Conservation (phyloP, 169 alveolate species). For the Amoebophrya sp. region DNA sequence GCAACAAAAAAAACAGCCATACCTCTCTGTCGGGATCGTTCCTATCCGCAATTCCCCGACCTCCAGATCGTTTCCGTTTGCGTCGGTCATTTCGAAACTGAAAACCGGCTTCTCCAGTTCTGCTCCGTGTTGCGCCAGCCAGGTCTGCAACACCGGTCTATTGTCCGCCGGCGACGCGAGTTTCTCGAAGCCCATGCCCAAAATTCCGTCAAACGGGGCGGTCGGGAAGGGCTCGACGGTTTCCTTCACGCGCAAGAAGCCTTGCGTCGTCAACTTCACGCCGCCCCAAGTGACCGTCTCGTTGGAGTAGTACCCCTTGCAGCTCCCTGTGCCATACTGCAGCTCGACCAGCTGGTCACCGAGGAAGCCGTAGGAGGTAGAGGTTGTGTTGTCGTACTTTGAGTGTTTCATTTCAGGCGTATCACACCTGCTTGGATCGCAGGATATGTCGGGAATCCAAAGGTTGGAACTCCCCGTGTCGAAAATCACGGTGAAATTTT, state of each 20-base stretch:
- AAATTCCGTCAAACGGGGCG: neutral
- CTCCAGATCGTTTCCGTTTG: neutral
- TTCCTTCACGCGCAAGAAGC: neutral
- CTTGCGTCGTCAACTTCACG: neutral
- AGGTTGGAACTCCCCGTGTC: constrained; percentile 54
- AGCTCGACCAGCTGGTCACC: neutral
- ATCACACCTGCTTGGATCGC: neutral
- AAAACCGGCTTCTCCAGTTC: neutral
- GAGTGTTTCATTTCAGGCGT: neutral
- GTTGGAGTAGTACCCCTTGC: neutral
- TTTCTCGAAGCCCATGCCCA: constrained; percentile 1
- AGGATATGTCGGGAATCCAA: constrained; percentile 43
- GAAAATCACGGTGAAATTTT: constrained; percentile 46
- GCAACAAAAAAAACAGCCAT: no score
- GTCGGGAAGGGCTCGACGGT: neutral
- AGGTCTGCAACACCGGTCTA: neutral
- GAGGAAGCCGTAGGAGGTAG: neutral
- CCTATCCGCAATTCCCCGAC: neutral
- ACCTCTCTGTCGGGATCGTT: neutral
- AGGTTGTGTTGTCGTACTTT: neutral
- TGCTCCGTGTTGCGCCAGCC: constrained; percentile 5
- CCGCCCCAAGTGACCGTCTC: neutral
- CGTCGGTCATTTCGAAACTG: neutral
- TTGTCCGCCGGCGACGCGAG: constrained; percentile 16
- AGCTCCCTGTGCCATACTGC: neutral